Conservation (phyloP, 2,329 filamentous ascomycete genomes). For the Colletotrichum eleusines region DNA sequence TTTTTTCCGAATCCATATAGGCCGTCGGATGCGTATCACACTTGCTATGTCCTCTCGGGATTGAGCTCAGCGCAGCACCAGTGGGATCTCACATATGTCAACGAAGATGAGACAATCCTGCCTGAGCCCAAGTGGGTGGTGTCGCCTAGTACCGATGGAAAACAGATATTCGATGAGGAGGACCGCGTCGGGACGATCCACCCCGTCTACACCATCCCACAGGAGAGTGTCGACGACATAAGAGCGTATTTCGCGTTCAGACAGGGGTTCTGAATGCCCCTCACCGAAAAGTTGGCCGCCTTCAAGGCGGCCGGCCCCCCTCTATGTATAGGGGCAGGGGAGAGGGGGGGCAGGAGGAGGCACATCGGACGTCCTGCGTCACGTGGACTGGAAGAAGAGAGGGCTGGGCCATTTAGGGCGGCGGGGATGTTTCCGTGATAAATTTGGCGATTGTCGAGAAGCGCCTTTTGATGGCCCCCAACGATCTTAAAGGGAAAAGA, state of each 20-base stretch:
- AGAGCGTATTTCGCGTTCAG: slow-evolving; percentile 74
- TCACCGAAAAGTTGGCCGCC: slow-evolving; percentile 23
- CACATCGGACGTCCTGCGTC: slow-evolving; percentile 8
- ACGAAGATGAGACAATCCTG: slow-evolving; percentile 49
- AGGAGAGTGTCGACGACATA: slow-evolving; percentile 73
- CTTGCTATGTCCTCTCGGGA: slow-evolving; percentile 90
- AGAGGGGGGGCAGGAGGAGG: background rate
- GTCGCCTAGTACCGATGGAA: slow-evolving; percentile 62
- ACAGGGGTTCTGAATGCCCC: slow-evolving; percentile 61
- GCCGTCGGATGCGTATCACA: slow-evolving; percentile 88
- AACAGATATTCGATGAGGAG: slow-evolving; percentile 75
- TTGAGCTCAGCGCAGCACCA: slow-evolving; percentile 85
- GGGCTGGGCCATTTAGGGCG: background rate
- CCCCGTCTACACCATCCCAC: slow-evolving; percentile 87
- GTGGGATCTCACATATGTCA: slow-evolving; percentile 59
- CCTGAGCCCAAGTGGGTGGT: slow-evolving; percentile 59
- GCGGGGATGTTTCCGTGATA: slow-evolving; percentile 21
- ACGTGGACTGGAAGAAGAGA: slow-evolving; percentile 26
- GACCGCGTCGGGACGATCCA: slow-evolving; percentile 80
- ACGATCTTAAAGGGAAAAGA: slow-evolving; percentile 1
- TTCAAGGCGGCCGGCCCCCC: slow-evolving; percentile 27
- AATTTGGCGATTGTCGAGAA: slow-evolving; percentile 1
- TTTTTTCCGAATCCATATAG: slow-evolving; percentile 56
- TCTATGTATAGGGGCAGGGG: slow-evolving; percentile 3
- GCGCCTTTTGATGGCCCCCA: slow-evolving; percentile 3